Conservation (phyloP, 805 yeast species). For the Candida cerambycidarum region DNA sequence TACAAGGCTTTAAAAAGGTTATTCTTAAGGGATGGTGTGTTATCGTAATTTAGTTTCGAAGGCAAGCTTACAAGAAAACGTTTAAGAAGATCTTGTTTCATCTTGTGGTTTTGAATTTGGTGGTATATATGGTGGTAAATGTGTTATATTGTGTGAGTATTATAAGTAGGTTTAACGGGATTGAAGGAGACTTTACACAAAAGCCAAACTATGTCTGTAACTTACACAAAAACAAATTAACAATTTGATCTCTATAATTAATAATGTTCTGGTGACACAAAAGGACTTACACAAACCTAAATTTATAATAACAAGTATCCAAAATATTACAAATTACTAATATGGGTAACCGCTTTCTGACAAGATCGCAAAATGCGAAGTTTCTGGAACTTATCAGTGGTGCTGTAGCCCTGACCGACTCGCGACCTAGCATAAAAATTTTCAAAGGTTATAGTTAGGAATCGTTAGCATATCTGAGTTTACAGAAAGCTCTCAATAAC, state of each 20-base stretch:
- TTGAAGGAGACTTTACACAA: too few species aligned
- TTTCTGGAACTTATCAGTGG: conserved; percentile 5
- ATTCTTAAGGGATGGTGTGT: conserved; percentile 15
- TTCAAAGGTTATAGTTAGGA: too few species aligned
- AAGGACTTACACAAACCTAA: too few species aligned
- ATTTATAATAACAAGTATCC: not conserved
- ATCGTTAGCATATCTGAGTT: too few species aligned
- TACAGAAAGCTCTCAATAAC: too few species aligned
- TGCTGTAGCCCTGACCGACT: not conserved
- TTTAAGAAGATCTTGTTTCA: conserved; percentile 24
- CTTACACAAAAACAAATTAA: too few species aligned
- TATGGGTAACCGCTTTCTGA: not conserved
- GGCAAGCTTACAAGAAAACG: conserved; percentile 30
- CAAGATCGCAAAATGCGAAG: conserved; percentile 5
- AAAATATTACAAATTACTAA: not conserved
- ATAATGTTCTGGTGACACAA: not conserved
- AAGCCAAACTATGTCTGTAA: too few species aligned
- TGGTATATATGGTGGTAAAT: too few species aligned
- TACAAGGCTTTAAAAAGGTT: conserved; percentile 31
- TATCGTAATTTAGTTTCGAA: conserved; percentile 14
- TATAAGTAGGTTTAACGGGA: too few species aligned
- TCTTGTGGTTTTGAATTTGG: not conserved
- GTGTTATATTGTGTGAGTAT: too few species aligned
- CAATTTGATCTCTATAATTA: too few species aligned
- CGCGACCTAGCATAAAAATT: conserved; percentile 1